Conservation (phyloP, 2,329 filamentous ascomycete genomes). For the Aspergillus luchuensis region DNA sequence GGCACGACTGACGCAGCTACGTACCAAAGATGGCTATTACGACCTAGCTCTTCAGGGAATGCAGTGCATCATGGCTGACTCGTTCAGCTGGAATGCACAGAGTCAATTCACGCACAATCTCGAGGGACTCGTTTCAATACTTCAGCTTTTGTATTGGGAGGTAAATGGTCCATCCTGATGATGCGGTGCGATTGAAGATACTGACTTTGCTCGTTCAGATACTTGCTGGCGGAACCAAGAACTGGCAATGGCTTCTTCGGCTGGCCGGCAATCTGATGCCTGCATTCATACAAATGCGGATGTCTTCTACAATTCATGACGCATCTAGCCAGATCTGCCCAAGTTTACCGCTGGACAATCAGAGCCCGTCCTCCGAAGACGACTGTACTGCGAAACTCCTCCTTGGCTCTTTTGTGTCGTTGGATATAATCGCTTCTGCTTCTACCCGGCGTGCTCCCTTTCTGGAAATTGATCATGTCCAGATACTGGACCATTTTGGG, state of each 20-base stretch:
- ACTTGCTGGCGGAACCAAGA: not conserved
- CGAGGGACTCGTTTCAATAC: not conserved
- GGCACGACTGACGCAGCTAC: not conserved
- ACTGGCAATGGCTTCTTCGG: not conserved
- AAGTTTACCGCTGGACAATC: not conserved
- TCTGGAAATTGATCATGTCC: not conserved
- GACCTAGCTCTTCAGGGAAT: not conserved
- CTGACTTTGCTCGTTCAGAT: not conserved
- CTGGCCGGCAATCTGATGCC: not conserved
- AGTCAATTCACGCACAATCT: not conserved
- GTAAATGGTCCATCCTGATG: not conserved
- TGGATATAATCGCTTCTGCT: not conserved
- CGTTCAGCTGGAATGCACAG: not conserved
- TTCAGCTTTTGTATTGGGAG: not conserved
- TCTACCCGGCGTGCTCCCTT: not conserved
- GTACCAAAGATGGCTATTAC: not conserved
- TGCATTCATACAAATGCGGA: not conserved
- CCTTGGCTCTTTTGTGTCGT: not conserved
- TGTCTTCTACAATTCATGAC: not conserved
- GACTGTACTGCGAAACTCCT: not conserved
- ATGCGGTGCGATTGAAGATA: not conserved
- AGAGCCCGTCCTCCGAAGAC: not conserved
- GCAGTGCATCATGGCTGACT: not conserved
- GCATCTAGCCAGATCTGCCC: not conserved
- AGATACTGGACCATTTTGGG: not conserved